phyloP scores from a whole-genome alignment of 2,329 filamentous ascomycete genomes.

The Ilyonectria sp. region DNA sequence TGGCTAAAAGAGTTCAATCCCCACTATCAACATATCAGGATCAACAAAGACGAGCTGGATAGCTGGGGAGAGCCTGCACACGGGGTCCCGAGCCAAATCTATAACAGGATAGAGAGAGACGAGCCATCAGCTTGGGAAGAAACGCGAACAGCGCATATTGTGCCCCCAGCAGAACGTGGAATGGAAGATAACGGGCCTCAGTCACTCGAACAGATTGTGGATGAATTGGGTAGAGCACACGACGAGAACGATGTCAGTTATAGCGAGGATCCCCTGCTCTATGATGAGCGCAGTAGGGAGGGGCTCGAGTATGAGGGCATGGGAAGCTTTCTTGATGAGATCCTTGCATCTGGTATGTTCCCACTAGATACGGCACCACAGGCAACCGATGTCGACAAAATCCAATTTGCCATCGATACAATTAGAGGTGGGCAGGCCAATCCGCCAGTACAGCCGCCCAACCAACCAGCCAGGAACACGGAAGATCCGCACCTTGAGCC shows the following conservation, averaged over 20 bases:
- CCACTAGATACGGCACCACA: not conserved
- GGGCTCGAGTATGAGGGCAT: constrained; percentile 14
- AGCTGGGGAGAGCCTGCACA: constrained; percentile 15
- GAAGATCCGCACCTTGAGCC: constrained; percentile 8
- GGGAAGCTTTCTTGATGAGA: no score
- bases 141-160: no score
- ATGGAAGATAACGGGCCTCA: not conserved
- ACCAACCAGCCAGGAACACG: not conserved
- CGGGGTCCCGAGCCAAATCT: constrained; percentile 19
- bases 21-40: constrained; percentile 12
- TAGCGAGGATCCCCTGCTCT: no score
- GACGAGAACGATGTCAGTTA: constrained; percentile 12
- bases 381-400: not conserved
- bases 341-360: constrained; percentile 22
- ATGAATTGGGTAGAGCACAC: not conserved
- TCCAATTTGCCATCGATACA: not conserved
- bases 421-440: not conserved
- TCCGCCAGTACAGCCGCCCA: constrained; percentile 4
- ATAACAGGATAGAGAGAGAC: constrained; percentile 8
- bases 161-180: not conserved
- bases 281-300: constrained; percentile 6
- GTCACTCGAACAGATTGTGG: constrained; percentile 15
- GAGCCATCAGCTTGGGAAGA: no score
- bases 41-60: constrained; percentile 17
- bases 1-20: constrained; percentile 20